Evolutionary conservation across 2,329 filamentous ascomycete genomes (phyloP), one percentile per base, ranked within the genome.

Genomic region (Pseudogymnoascus sp.): DNA sequence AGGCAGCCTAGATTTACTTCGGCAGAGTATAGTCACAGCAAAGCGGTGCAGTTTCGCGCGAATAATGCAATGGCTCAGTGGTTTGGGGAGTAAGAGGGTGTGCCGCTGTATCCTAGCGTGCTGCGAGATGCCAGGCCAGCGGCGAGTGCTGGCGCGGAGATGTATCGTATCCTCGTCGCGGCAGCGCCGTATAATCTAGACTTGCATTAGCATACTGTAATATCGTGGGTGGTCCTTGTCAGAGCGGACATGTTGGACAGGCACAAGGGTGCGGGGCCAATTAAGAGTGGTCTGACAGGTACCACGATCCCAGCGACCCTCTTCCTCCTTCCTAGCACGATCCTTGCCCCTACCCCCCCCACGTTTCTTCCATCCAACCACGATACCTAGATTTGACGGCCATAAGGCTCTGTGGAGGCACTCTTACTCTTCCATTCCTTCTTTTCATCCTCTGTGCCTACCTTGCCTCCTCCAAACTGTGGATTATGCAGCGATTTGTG

Each of bases 341-440:
- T 53, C 47, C 47, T 18, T 47, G 41, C 9, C 22, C 12, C 14
- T 28, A n/a, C 2, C n/a, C 47, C 28, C 43, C 28, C 47, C 47
- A 53, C 47, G 47, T 53, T 53, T 53, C n/a, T 50, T 50, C 47
- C 47, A 18, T 33, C 47, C 47, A 53, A 53, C 47, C 47, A 53
- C 9, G 47, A 53, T 18, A 53, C 43, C 15, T 8, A 53, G n/a
- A 53, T 53, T 53, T 18, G n/a, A 53, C 28, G n/a, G 5, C 47
- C 25, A 18, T 33, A 12, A 20, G 47, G 28, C 25, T 12, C 25
- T 53, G 47, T 33, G 47, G 47, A 33, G 47, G 47, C 20, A 18
- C n/a, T 12, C n/a, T 33, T 30, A 18, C 47, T 25, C 47, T 53
- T 53, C 47, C 28, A 53, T 53, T 53, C 15, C 47, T 33, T 53